Base-by-base conservation (phyloP, 768 basidiomycete genomes). In the Leccinum pellstonianum region DNA sequence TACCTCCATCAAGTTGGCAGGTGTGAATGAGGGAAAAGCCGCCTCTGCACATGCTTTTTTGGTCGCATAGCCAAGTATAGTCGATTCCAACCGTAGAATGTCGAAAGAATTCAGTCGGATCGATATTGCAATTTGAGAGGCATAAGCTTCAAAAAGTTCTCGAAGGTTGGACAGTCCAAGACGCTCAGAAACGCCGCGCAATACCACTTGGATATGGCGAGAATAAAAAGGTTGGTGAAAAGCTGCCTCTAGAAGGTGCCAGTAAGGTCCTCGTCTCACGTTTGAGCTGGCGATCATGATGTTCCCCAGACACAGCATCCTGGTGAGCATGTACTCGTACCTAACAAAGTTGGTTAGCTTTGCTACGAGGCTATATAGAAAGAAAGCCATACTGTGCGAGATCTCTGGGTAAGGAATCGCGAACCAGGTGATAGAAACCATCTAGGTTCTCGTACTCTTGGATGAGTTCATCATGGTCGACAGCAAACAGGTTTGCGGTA, bases 241-340 rank as follows among this genome's bases (percentile, higher is more conserved):
- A 65, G 72, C 83, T 6, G 83, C 82, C 70, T 95, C 93, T 60
- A 98, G 76, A 52, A 98, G 70, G 72, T 96, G 89, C 86, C 90
- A 95, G 68, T 96, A 94, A 1, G 93, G 83, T 4, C 86, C 90
- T 15, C 92, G 85, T 27, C 95, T 82, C 21, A 89, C 82, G 2
- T 83, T 81, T 1, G 92, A 88, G 67, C 87, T 90, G 17, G 85
- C 81, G 43, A 97, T 81, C 81, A 92, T 87, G 62, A 88, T 83
- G 73, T 92, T 93, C 27, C 85, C 88, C 14, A 90, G 77, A 19
- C 80, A 84, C 29, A 93, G 77, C 29, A 87, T 79, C 46, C 87
- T 84, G 11, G 88, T 93, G 55, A 90, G 76, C 78, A 91, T 90
- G 38, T 78, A 75, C 69, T 97, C 94, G 63, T 83, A 86, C 56